These are phyloP conservation scores for Actinidia arguta DNA, from an alignment of 179 eudicot species.

Conservation along the genomic window DNA sequence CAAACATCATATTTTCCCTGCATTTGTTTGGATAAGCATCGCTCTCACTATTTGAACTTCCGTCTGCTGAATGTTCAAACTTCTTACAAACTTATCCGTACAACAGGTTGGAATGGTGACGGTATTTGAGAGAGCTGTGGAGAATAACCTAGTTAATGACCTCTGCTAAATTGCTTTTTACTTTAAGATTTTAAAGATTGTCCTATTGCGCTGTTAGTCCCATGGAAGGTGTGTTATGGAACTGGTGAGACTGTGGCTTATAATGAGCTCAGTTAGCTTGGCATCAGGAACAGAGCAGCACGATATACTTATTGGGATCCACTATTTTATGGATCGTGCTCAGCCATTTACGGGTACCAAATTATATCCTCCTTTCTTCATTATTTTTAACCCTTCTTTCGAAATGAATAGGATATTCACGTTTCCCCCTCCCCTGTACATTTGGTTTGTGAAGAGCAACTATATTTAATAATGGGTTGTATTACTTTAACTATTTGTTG, in stretches of 20 bases:
- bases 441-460: background rate
- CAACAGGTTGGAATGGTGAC: constrained; percentile 7
- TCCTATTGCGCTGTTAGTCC: background rate
- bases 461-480: background rate
- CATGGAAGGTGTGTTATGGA: too few species aligned
- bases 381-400: background rate
- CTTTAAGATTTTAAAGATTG: background rate
- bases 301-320: background rate
- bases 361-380: background rate
- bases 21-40: too few species aligned
- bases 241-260: too few species aligned
- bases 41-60: too few species aligned
- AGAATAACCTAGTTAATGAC: constrained; percentile 5
- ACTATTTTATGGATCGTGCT: background rate
- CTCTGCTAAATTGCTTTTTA: background rate
- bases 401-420: background rate
- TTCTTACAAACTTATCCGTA: background rate
- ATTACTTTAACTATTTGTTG: background rate
- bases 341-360: background rate
- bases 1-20: too few species aligned
- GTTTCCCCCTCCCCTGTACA: background rate
- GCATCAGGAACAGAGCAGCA: constrained; percentile 1
- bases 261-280: background rate
- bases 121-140: background rate
- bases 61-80: background rate